phyloP scores from a whole-genome alignment of 179 eudicot genomes.

The Silene coronaria region DNA sequence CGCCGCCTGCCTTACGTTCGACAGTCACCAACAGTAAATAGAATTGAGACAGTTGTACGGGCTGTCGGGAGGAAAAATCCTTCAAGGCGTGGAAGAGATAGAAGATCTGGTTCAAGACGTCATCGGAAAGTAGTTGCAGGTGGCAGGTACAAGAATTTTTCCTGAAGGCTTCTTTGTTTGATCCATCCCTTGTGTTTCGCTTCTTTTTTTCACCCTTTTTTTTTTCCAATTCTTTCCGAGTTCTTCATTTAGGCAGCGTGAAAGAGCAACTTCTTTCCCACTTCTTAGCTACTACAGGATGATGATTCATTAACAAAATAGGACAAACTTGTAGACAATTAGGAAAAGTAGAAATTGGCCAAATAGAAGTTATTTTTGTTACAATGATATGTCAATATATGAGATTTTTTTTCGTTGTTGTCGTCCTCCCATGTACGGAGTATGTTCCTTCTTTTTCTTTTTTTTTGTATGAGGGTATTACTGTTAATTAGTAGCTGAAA shows the following conservation, averaged over 20 bases:
- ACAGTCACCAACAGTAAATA: constrained; percentile 24
- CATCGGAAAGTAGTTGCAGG: constrained; percentile 53
- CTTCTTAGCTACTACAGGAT: constrained; percentile 14
- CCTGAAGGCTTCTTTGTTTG: constrained; percentile 19
- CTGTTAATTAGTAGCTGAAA: too few relatives aligned
- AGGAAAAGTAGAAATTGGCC: constrained; percentile 7
- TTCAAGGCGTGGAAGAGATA: constrained; percentile 44
- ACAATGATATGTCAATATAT: constrained; percentile 14
- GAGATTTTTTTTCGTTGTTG: constrained; percentile 10
- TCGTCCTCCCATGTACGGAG: constrained; percentile 17
- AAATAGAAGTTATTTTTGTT: constrained; percentile 4
- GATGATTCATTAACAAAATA: constrained; percentile 21
- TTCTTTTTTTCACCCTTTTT: background rate
- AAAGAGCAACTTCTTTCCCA: constrained; percentile 10
- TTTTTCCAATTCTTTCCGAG: background rate
- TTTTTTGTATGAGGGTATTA: background rate
- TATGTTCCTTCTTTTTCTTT: constrained; percentile 16
- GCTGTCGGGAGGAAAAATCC: constrained; percentile 35
- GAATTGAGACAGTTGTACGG: constrained; percentile 16
- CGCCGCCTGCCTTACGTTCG: constrained; percentile 25
- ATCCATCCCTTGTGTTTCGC: background rate
- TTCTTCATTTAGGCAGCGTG: constrained; percentile 14
- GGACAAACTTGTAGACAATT: constrained; percentile 23
- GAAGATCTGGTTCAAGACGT: constrained; percentile 52
- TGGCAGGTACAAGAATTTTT: constrained; percentile 31